Conservation (phyloP, 768 basidiomycete genomes). For the Rhizopogon sp. region DNA sequence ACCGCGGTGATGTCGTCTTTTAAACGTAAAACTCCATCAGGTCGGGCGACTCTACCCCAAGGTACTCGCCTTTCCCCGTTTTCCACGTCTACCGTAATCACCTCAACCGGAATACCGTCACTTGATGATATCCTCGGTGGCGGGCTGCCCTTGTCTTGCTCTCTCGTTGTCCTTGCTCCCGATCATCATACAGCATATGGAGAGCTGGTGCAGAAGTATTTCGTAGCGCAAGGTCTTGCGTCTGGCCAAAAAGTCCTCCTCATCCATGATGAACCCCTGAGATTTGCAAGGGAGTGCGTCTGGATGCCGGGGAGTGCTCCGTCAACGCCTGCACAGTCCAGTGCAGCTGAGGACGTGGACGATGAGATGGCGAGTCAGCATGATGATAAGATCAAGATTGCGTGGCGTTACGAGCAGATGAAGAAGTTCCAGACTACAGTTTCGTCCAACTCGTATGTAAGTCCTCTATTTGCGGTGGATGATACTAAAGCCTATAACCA, state of each 20-base stretch:
- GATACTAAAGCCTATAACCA: slow-evolving; percentile 8
- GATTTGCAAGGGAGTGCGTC: slow-evolving; percentile 73
- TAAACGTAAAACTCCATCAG: slow-evolving; percentile 56
- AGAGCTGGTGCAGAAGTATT: slow-evolving; percentile 83
- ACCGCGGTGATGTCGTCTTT: slow-evolving; percentile 63
- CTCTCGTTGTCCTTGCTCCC: slow-evolving; percentile 69
- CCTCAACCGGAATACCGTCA: slow-evolving; percentile 87
- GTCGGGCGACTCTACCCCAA: slow-evolving; percentile 34
- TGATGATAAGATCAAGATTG: slow-evolving; percentile 80
- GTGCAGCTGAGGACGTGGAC: slow-evolving; percentile 30
- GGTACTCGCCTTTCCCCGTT: slow-evolving; percentile 59
- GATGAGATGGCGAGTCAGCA: slow-evolving; percentile 29
- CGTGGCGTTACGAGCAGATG: slow-evolving; percentile 96
- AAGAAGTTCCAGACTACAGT: slow-evolving; percentile 89
- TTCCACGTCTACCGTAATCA: slow-evolving; percentile 50
- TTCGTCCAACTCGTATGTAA: slow-evolving; percentile 42
- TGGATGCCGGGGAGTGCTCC: slow-evolving; percentile 49
- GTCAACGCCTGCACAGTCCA: slow-evolving; percentile 6
- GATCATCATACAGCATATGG: slow-evolving; percentile 86
- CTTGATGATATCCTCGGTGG: slow-evolving; percentile 95
- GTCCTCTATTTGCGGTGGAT: slow-evolving; percentile 10
- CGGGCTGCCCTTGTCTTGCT: slow-evolving; percentile 79
- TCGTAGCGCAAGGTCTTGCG: slow-evolving; percentile 80
- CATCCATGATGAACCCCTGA: slow-evolving; percentile 51
- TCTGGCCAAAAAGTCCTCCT: slow-evolving; percentile 66